Percentiles rank a stretch among this genome's conserved stretches.
Evolutionary conservation across 2,329 filamentous ascomycete genomes (phyloP).

Genomic region (Geosmithia morbida): DNA sequence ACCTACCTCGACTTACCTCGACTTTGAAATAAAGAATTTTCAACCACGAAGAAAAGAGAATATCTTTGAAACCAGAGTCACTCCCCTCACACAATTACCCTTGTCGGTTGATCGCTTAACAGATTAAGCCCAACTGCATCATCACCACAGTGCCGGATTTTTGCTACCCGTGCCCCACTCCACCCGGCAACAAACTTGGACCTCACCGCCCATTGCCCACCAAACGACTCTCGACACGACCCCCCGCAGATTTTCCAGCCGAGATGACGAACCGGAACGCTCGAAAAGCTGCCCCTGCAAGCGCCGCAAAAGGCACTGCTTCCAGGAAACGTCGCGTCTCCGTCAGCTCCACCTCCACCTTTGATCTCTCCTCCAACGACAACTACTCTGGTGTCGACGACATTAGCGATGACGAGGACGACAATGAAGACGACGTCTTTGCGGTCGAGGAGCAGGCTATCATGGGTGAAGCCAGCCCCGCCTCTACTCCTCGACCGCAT

Average conservation of each 20-base stretch:
- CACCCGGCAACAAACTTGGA: neutral
- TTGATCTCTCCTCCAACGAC: constrained; percentile 50
- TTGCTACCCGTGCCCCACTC: constrained; percentile 4
- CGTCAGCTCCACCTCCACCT: constrained; percentile 38
- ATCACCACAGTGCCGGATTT: neutral
- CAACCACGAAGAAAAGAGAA: neutral
- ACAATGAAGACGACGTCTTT: constrained; percentile 66
- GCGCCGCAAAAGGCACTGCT: constrained; percentile 22
- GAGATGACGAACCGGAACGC: constrained; percentile 1
- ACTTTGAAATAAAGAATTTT: neutral
- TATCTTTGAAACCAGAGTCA: neutral
- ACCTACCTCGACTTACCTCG: neutral
- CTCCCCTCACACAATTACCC: neutral
- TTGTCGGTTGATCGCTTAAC: neutral
- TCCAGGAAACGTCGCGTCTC: constrained; percentile 30
- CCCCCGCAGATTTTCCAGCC: neutral
- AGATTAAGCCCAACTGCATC: neutral
- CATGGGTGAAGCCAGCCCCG: constrained; percentile 27
- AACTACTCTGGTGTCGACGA: constrained; percentile 69
- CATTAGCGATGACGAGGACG: constrained; percentile 62
- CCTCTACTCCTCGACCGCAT: constrained; percentile 36
- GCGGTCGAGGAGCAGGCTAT: constrained; percentile 68
- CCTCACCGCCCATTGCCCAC: constrained; percentile 1
- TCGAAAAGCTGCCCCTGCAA: constrained; percentile 28
- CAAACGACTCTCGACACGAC: constrained; percentile 1